These are phyloP conservation scores for Trypanosoma platydactyli DNA, from an alignment of 208 protist species.

Conservation along the genomic window DNA sequence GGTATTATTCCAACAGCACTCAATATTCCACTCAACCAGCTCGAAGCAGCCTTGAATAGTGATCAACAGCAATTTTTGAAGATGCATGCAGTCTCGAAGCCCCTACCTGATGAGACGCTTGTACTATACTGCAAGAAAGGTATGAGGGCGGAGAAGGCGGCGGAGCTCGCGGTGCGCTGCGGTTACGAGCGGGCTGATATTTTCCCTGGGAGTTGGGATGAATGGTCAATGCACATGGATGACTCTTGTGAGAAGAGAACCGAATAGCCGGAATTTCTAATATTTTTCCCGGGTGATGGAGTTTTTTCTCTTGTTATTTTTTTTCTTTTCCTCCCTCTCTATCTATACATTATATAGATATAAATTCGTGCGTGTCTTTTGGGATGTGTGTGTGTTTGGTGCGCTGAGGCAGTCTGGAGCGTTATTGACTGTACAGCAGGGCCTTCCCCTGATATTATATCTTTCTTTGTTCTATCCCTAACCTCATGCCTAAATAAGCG, in stretches of 20 bases:
- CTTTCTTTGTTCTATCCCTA: conserved; percentile 7
- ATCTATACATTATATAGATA: too few species aligned
- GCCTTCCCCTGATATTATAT: too few species aligned
- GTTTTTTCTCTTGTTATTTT: conserved; percentile 10
- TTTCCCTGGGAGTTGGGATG: conserved; percentile 73
- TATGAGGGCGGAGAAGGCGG: conserved; percentile 53
- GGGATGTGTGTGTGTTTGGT: too few species aligned
- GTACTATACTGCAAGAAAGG: conserved; percentile 71
- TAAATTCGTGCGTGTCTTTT: too few species aligned
- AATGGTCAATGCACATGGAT: conserved; percentile 62
- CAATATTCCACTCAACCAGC: conserved; percentile 62
- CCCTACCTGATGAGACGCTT: conserved; percentile 42
- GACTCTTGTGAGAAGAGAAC: conserved; percentile 1
- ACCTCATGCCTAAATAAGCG: not conserved
- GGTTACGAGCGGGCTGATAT: conserved; percentile 65
- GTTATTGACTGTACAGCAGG: too few species aligned
- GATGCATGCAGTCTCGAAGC: conserved; percentile 43
- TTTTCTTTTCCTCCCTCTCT: conserved; percentile 12
- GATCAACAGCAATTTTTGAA: conserved; percentile 43
- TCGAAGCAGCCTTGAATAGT: conserved; percentile 46
- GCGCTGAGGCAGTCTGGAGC: too few species aligned
- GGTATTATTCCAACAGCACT: conserved; percentile 59
- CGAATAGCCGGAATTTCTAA: not conserved
- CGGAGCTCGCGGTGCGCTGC: conserved; percentile 28
- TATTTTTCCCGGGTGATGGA: conserved; percentile 1